Evolutionary conservation across 352 stramenopile species (phyloP).

Genomic region (Elongisporangium senticosum): DNA sequence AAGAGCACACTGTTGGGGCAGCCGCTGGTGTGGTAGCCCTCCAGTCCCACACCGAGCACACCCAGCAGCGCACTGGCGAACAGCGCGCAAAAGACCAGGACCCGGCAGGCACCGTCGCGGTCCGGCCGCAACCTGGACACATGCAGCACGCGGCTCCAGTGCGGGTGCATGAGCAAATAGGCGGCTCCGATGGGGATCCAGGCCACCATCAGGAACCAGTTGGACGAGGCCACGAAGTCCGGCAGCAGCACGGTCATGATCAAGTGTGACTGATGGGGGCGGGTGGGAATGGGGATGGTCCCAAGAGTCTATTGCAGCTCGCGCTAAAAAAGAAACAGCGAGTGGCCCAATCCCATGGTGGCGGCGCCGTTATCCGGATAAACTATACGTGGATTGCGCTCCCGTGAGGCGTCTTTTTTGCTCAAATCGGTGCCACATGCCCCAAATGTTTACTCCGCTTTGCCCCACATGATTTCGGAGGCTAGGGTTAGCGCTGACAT

Average conservation of each 20-base stretch:
- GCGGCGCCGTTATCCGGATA: conserved; percentile 1
- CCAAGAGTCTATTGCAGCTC: background rate
- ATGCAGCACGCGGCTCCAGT: conserved; percentile 23
- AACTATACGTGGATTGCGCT: too few species aligned
- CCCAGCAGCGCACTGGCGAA: conserved; percentile 18
- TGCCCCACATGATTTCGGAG: too few species aligned
- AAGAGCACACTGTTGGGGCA: conserved; percentile 68
- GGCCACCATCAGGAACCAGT: conserved; percentile 57
- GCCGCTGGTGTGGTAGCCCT: conserved; percentile 51
- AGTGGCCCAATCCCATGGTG: too few species aligned
- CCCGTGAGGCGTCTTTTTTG: too few species aligned
- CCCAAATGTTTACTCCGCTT: too few species aligned
- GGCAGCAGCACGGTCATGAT: conserved; percentile 72
- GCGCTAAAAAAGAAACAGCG: background rate
- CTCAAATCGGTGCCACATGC: too few species aligned
- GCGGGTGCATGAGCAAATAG: conserved; percentile 36
- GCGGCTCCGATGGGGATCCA: conserved; percentile 15
- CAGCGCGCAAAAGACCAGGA: conserved; percentile 33
- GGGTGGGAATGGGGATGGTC: too few species aligned
- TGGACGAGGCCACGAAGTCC: conserved; percentile 54
- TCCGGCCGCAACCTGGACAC: conserved; percentile 13
- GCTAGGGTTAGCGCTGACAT: too few species aligned
- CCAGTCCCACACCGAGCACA: conserved; percentile 39
- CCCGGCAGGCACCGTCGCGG: conserved; percentile 14
- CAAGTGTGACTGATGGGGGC: background rate